Base-by-base conservation (phyloP, 2,329 filamentous ascomycete genomes). In the Leptographium galeiforme region DNA sequence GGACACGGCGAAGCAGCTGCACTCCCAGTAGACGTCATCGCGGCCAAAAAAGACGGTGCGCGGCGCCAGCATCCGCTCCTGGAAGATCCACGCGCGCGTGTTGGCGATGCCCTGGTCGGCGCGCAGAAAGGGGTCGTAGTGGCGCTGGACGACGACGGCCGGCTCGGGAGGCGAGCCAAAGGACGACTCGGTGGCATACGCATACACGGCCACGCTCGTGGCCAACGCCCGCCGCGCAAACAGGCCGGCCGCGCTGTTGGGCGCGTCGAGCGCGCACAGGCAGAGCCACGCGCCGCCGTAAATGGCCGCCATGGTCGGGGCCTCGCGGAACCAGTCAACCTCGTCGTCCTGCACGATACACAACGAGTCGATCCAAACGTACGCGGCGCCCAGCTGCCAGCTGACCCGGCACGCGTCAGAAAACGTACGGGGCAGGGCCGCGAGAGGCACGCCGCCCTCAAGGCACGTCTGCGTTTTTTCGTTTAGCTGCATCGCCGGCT, bases 341-440 rank as follows among this genome's bases (percentile, higher is more conserved):
- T 2, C 16, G 40, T 51, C 49, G 49, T 44, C 49, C 32, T 51
- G 49, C 25, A 45, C 40, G 30, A 51, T 51, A 40, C 49, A 51
- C 25, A 51, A 30, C 13, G 49, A 43, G 49, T 51, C 49, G 30
- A 51, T 51, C 49, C 49, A 51, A 30, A 51, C 3, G 30, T 51
- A 44, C 5, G 30, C 14, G 16, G 36, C 4, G 16, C 49, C 49
- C 5, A 51, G 40, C 2, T 16, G 49, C 2, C 6, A 4, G 8
- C 14, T 44, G 30, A 45, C 30, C 6, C 12, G 39, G 13, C 25
- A 32, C 5, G 49, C 49, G 8, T 51, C 49, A 2, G 10, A 30
- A 14, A 51, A 44, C n/a, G 47, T 49, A 4, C 11, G 34, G n/a
- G 47, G 34, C 18, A 49, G 47, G 8, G n/a, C 10, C 10, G n/a